Base-by-base conservation (phyloP, 2,329 filamentous ascomycete genomes). In the Teratosphaeria viscida region DNA sequence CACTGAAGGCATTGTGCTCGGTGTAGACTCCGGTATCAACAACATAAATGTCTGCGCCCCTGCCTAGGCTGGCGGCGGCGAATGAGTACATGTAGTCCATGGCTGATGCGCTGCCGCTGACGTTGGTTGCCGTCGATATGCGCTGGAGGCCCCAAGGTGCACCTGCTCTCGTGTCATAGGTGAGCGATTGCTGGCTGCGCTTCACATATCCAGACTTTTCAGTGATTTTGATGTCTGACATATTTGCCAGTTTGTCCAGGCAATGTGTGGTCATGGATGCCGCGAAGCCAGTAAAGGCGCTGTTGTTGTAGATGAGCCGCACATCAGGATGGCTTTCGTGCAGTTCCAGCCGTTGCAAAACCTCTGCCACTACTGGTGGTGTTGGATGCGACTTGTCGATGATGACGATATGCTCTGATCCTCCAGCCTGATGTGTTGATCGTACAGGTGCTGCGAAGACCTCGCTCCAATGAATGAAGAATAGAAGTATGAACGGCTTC, bases 11-110 rank as follows among this genome's bases (percentile, higher is more conserved):
- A 54, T 72, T 70, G 66, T 80, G 76, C 7, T 73, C 65, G n/a
- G 72, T 74, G 64, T 77, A 76, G 43, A 79, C 70, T 61, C 78
- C 78, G 4, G 77, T 79, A 64, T 79, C 78, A n/a, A 80, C 66
- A 58, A 79, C 69, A 67, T 80, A 79, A 59, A 80, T 75, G 59
- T 79, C 77, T n/a, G 77, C 75, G 57, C 75, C 75, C 23, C 65
- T 62, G 57, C 76, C 76, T 10, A 75, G 72, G 1, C 57, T 47
- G 16, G 14, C 16, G 62, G 77, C 74, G 23, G 77, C 65, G 55
- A 77, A 66, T 60, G 77, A 76, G 67, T 79, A 79, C 29, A 72
- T 76, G 65, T 75, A 79, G 61, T 74, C 69, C 58, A 78, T 70
- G 27, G 66, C 65, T 56, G 67, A 69, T 11, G 65, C 61, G 57